Evolutionary conservation across 2,329 filamentous ascomycete genomes (phyloP).

Genomic region (Fusarium domesticum): DNA sequence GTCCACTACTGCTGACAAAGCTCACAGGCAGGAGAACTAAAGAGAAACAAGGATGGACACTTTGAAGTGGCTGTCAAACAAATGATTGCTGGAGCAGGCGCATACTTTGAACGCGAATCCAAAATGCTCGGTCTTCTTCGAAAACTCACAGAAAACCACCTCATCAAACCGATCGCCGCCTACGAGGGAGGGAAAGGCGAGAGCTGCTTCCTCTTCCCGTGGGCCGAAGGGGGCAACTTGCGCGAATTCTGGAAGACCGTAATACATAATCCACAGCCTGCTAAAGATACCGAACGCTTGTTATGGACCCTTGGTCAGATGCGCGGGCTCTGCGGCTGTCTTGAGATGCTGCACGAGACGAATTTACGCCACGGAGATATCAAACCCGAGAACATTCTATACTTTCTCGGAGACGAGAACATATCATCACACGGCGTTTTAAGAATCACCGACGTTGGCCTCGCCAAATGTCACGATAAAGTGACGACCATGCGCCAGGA

Average conservation of each 20-base stretch:
- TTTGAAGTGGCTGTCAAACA: background rate
- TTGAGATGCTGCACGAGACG: background rate
- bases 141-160: background rate
- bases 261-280: rapidly evolving
- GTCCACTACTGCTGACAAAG: background rate
- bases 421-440: background rate
- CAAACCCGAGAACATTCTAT: constrained; percentile 4
- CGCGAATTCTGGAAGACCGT: background rate
- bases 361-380: background rate
- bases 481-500: background rate
- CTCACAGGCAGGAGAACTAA: background rate
- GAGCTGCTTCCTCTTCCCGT: constrained; percentile 4
- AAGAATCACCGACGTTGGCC: background rate
- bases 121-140: background rate
- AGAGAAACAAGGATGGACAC: background rate
- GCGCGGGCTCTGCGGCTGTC: background rate
- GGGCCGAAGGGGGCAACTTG: constrained; percentile 4
- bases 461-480: background rate
- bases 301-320: constrained; percentile 1
- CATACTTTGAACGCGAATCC: background rate
- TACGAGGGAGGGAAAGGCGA: background rate
- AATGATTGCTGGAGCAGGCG: background rate
- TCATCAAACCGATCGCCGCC: constrained; percentile 4
- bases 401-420: background rate
- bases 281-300: background rate